Percentiles rank a stretch among this genome's conserved stretches.
These are phyloP conservation scores for Cyberlindnera lachancei DNA, from an alignment of 805 yeast species.

Conservation along the genomic window DNA sequence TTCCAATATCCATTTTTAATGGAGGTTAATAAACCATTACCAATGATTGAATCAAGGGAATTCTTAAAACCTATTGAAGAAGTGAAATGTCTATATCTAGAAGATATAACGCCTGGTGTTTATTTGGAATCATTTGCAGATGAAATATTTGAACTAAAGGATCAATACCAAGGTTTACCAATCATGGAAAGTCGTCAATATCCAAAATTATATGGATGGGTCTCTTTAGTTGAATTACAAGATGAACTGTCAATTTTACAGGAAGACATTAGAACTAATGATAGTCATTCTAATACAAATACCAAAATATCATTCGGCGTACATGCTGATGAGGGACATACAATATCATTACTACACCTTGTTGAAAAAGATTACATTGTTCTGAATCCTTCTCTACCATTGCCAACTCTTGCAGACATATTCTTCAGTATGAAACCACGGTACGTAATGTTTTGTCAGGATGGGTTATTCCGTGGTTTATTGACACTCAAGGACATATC, in stretches of 20 bases:
- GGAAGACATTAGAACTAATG: background rate
- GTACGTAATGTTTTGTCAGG: conserved; percentile 17
- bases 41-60: conserved; percentile 28
- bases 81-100: conserved; percentile 23
- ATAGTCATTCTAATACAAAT: too few species aligned
- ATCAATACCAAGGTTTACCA: conserved; percentile 35
- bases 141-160: too few species aligned
- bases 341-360: conserved; percentile 7
- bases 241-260: conserved; percentile 18
- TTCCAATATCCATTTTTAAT: conserved; percentile 36
- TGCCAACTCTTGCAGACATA: conserved; percentile 22
- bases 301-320: conserved; percentile 5
- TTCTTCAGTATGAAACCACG: conserved; percentile 25
- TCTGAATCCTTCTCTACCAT: conserved; percentile 12
- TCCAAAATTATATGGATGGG: conserved; percentile 34
- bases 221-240: conserved; percentile 31
- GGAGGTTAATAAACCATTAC: conserved; percentile 32
- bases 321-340: background rate
- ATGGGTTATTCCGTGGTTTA: conserved; percentile 19
- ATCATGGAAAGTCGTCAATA: conserved; percentile 29
- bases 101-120: conserved; percentile 24
- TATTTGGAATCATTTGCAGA: conserved; percentile 19
- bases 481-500: conserved; percentile 20
- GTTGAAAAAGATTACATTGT: conserved; percentile 15
- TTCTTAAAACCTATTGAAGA: conserved; percentile 28